Percentiles rank a stretch among this genome's conserved stretches.
These are phyloP conservation scores for Termitomyces sp. DNA, from an alignment of 768 basidiomycete genomes.

Conservation along the genomic window DNA sequence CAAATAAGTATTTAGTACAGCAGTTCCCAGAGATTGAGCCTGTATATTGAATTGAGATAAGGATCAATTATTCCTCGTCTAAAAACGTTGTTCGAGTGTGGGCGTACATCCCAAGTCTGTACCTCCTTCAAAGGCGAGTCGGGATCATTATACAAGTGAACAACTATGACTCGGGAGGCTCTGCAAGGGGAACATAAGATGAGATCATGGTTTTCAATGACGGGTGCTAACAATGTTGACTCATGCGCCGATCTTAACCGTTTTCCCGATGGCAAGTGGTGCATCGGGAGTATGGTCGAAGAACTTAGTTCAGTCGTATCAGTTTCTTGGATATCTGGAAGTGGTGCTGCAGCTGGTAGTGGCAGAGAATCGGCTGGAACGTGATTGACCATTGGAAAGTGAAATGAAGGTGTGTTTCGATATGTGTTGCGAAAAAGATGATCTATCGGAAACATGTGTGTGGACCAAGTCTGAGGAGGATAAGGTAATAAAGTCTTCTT, in stretches of 20 bases:
- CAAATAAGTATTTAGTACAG: neutral
- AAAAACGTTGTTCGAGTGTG: neutral
- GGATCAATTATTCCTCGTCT: neutral
- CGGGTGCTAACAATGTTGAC: neutral
- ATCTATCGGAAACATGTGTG: neutral
- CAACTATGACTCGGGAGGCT: neutral
- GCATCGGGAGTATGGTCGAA: neutral
- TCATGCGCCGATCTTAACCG: too few species aligned
- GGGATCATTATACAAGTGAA: neutral
- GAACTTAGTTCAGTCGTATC: neutral
- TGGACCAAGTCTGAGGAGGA: neutral
- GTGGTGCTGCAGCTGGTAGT: neutral
- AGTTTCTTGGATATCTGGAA: neutral
- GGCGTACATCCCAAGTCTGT: neutral
- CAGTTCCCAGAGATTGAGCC: neutral
- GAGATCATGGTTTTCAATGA: too few species aligned
- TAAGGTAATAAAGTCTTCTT: neutral
- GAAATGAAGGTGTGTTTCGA: neutral
- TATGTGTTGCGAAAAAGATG: neutral
- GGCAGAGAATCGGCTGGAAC: neutral
- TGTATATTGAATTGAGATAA: neutral
- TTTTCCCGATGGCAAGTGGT: neutral
- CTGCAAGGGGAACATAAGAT: neutral
- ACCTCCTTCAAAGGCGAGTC: neutral
- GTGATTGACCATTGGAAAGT: neutral